Conservation (phyloP, 441 rosid genomes). For the Populus trichocarpa region DNA sequence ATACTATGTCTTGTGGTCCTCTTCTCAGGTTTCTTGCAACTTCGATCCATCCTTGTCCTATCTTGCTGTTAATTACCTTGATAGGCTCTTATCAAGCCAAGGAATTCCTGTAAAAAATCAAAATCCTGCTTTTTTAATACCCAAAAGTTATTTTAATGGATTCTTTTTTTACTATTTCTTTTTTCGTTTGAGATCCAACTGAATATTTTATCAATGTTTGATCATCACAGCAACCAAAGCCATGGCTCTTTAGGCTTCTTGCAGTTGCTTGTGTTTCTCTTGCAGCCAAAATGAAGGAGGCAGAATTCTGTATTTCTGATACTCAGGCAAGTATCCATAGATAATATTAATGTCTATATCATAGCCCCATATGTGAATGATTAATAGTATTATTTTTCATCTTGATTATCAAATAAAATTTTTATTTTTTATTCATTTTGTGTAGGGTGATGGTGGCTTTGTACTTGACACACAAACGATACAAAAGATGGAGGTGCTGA, state of each 20-base stretch:
- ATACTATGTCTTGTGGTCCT: neutral
- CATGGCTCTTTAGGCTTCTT: conserved; percentile 58
- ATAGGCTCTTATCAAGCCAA: conserved; percentile 59
- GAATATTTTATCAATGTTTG: neutral
- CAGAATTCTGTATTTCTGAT: conserved; percentile 32
- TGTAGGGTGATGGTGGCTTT: conserved; percentile 39
- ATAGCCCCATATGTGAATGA: neutral
- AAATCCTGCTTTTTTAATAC: neutral
- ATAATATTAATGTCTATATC: neutral
- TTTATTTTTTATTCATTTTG: neutral
- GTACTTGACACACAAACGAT: conserved; percentile 43
- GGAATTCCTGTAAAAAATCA: conserved; percentile 39
- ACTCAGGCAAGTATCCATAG: conserved; percentile 35
- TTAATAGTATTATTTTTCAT: neutral
- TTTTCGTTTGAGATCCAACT: neutral
- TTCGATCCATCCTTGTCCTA: conserved; percentile 48
- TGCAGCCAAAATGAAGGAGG: conserved; percentile 66
- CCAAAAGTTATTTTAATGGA: neutral
- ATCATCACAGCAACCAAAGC: conserved; percentile 43
- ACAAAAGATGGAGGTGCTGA: conserved; percentile 61
- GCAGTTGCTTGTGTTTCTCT: conserved; percentile 64
- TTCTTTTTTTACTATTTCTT: neutral
- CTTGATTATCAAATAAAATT: neutral
- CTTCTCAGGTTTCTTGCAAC: conserved; percentile 32
- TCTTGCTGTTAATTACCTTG: conserved; percentile 72